Evolutionary conservation across 129 eudicot species (phyloP).

Genomic region (Calendula officinalis): DNA sequence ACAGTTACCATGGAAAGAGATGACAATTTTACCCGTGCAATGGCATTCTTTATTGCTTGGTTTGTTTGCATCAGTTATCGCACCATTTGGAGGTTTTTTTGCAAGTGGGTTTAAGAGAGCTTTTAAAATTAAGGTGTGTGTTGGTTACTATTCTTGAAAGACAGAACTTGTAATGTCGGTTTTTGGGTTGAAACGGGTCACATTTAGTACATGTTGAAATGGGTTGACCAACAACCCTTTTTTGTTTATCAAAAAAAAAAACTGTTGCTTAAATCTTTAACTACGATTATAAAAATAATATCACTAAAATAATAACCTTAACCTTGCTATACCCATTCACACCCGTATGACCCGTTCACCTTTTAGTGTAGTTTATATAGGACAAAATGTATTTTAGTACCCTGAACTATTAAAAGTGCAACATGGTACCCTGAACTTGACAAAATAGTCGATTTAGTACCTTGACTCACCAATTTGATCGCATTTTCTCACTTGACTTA

Average conservation of each 20-base stretch:
- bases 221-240: background rate
- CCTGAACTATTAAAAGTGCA: no score
- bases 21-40: conserved; percentile 60
- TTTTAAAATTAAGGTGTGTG: conserved; percentile 63
- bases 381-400: no score
- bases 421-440: no score
- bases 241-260: background rate
- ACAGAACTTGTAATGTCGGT: background rate
- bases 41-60: conserved; percentile 83
- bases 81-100: conserved; percentile 87
- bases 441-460: no score
- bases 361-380: background rate
- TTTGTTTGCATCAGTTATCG: conserved; percentile 79
- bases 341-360: background rate
- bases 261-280: background rate
- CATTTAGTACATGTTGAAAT: no score
- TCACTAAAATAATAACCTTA: background rate
- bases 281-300: background rate
- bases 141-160: background rate
- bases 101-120: conserved; percentile 91
- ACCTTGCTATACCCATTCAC: background rate
- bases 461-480: background rate
- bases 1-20: conserved; percentile 69
- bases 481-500: no score
- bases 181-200: background rate